Percentiles rank a stretch among this genome's conserved stretches.
Conservation (phyloP, 1,284 basidiomycete species). For the Rhodotorula sp. region DNA sequence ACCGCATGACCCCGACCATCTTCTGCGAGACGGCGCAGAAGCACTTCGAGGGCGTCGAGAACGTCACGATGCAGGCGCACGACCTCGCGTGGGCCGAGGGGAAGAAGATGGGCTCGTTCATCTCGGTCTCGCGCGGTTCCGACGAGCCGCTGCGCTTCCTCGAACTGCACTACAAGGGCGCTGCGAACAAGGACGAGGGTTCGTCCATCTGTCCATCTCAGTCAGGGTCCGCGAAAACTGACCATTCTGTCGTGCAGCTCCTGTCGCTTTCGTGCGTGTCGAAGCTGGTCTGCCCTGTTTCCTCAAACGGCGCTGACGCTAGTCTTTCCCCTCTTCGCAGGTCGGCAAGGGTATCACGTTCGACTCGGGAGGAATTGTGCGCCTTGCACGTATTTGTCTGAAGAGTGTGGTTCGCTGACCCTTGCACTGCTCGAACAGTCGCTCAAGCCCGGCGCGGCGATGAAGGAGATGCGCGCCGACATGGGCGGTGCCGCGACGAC, state of each 20-base stretch:
- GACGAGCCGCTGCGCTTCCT: constrained; percentile 81
- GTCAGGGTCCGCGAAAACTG: too few relatives aligned
- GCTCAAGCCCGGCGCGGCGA: constrained; percentile 66
- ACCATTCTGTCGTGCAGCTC: constrained; percentile 2
- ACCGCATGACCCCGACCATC: constrained; percentile 52
- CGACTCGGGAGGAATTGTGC: constrained; percentile 77
- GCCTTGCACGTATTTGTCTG: not conserved
- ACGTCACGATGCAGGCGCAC: constrained; percentile 69
- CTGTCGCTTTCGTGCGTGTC: constrained; percentile 14
- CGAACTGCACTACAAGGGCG: constrained; percentile 84
- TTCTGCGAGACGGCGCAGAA: constrained; percentile 71
- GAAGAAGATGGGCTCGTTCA: constrained; percentile 84
- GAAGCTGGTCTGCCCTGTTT: constrained; percentile 38
- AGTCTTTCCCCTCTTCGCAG: too few relatives aligned
- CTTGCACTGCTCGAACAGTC: constrained; percentile 49
- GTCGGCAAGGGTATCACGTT: constrained; percentile 84
- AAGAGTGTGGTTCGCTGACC: too few relatives aligned
- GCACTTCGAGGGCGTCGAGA: constrained; percentile 67
- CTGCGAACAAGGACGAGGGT: constrained; percentile 35
- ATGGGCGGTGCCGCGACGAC: constrained; percentile 78
- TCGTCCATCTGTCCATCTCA: not conserved
- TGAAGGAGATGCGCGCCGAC: constrained; percentile 57
- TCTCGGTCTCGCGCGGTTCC: constrained; percentile 81
- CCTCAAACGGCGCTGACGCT: constrained; percentile 53
- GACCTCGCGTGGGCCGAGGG: constrained; percentile 76